A percentile compares a stretch with the other conserved stretches of the same genome.
phyloP scores from a whole-genome alignment of 2,329 filamentous ascomycete species.

The Pseudogymnoascus sp. region DNA sequence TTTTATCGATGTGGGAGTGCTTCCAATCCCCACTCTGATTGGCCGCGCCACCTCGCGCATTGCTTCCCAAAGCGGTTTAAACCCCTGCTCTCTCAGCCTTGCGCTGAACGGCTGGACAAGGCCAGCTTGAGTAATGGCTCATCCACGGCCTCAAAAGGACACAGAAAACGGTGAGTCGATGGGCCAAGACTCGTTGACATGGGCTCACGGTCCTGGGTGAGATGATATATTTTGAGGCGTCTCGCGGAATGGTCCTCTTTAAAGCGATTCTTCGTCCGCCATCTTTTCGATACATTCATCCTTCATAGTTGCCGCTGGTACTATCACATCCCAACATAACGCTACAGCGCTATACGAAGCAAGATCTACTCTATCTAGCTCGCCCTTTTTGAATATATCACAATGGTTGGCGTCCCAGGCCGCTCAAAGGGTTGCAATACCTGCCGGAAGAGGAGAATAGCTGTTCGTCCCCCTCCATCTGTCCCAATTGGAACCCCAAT shows the following conservation, averaged over 20 bases:
- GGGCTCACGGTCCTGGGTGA: background rate
- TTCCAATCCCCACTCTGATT: background rate
- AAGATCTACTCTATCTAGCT: background rate
- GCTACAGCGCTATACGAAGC: background rate
- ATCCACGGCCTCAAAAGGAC: background rate
- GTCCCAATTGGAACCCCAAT: background rate
- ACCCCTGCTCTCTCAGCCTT: background rate
- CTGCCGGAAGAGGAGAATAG: conserved; percentile 45
- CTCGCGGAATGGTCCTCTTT: background rate
- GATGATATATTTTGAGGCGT: background rate
- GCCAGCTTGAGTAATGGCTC: background rate
- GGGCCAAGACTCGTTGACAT: background rate
- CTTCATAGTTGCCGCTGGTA: background rate
- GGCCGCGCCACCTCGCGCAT: conserved; percentile 2
- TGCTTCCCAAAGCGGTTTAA: conserved; percentile 7
- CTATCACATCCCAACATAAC: background rate
- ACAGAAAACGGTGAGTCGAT: background rate
- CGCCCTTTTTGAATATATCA: background rate
- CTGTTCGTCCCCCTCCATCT: background rate
- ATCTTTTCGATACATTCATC: background rate
- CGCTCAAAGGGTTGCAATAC: conserved; percentile 61
- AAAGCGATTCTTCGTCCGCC: background rate
- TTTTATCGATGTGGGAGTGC: background rate
- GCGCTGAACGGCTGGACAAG: background rate
- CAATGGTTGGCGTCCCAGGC: conserved; percentile 45